Evolutionary conservation across 305 asterid genomes (phyloP), one percentile per base, ranked within the genome.

Genomic region (Petunia hybrid): DNA sequence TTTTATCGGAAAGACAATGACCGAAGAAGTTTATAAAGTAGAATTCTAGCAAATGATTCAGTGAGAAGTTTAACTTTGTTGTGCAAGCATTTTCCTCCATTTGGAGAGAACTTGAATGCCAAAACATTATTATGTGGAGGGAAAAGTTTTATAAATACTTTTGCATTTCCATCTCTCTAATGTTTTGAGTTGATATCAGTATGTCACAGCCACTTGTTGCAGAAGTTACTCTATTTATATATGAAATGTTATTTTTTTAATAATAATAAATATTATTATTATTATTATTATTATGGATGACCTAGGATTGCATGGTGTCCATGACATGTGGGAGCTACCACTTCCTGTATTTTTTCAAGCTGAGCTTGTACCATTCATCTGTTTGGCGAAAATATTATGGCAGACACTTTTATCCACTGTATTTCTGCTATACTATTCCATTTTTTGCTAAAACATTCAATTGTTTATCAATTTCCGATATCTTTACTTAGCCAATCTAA

Each of bases 101-200:
- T 1, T 12, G 43, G 35, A 16, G 77, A 71, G 46, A 46, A 35
- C 13, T 51, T 73, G 78, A 73, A 51, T 73, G 31, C 2, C 45
- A 35, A 70, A 35, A 73, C 45, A 13, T 73, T 16, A 51, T 73
- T 41, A n/a, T 73, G 3, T 48, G 35, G 78, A 36, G 62, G 55
- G 60, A 45, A 51, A 48, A 48, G 78, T 73, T 73, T 31, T 36
- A 16, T 13, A 13, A 80, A 55, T 16, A 13, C 51, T 40, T 66
- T 0, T 9, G 53, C 65, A 48, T 64, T 51, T 65, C 40, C 73
- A 38, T 66, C 76, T 79, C 0, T 48, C 3, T 42, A 38, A 41
- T 0, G 42, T 36, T 73, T 73, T 73, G 78, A 73, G 62, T 48
- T 51, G 35, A 73, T 73, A 48, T 48, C 0, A 22, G 31, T 22